Conservation (phyloP, 805 yeast species). For the Wickerhamomyces kurtzmanii region DNA sequence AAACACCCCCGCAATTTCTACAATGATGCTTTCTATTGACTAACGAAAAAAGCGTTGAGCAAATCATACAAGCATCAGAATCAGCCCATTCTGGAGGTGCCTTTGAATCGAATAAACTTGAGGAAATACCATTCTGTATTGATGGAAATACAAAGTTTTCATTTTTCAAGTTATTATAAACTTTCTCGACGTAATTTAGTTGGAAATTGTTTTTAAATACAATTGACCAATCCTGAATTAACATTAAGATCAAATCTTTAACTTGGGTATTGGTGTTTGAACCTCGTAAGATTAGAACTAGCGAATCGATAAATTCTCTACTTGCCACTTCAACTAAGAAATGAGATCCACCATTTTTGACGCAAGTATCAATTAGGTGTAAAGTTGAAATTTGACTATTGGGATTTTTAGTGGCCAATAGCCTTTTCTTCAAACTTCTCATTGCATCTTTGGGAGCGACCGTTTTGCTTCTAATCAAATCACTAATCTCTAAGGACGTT, state of each 20-base stretch:
- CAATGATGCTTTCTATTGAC: conserved; percentile 93
- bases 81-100: conserved; percentile 99
- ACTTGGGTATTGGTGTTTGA: conserved; percentile 39
- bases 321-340: conserved; percentile 72
- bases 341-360: conserved; percentile 87
- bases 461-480: conserved; percentile 72
- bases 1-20: conserved; percentile 94
- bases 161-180: conserved; percentile 46
- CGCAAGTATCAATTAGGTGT: conserved; percentile 74
- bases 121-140: conserved; percentile 21
- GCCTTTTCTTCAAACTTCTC: conserved; percentile 71
- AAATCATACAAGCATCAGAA: conserved; percentile 90
- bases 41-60: conserved; percentile 71
- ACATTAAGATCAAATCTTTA: conserved; percentile 45
- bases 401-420: conserved; percentile 60
- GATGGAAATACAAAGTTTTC: conserved; percentile 66
- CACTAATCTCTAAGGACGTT: conserved; percentile 77
- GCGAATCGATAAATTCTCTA: conserved; percentile 77
- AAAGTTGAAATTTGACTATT: conserved; percentile 69
- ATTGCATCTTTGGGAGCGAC: conserved; percentile 75
- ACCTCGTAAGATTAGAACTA: conserved; percentile 36
- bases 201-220: conserved; percentile 64
- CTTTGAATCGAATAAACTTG: conserved; percentile 68
- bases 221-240: conserved; percentile 70
- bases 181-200: conserved; percentile 50